A percentile compares a stretch with the other conserved stretches of the same genome.
Conservation (phyloP, 257 asterid species). For the Solanum ahanhuiri region DNA sequence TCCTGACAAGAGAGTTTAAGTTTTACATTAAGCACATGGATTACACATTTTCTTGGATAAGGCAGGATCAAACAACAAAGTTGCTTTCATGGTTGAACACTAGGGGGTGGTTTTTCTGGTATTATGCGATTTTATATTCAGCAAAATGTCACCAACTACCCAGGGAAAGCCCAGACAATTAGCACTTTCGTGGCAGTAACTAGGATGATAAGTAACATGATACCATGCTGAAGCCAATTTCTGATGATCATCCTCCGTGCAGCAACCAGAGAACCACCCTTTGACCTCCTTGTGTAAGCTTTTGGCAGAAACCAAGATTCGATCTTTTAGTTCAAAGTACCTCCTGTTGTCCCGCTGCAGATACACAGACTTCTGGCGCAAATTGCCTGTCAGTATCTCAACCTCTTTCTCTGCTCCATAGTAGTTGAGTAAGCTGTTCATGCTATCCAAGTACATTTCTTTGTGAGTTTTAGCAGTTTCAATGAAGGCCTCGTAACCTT, state of each 20-base stretch:
- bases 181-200: constrained; percentile 26
- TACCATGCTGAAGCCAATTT: constrained; percentile 91
- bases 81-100: background rate
- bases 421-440: constrained; percentile 37
- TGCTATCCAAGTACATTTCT: constrained; percentile 49
- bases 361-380: constrained; percentile 45
- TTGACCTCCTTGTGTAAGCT: constrained; percentile 63
- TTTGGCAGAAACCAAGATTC: constrained; percentile 60
- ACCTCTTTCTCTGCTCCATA: constrained; percentile 73
- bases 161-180: constrained; percentile 87
- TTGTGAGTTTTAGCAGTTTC: constrained; percentile 50
- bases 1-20: background rate
- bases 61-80: background rate
- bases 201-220: constrained; percentile 56
- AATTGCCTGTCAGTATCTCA: constrained; percentile 76
- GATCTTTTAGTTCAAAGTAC: constrained; percentile 68
- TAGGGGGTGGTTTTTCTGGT: background rate
- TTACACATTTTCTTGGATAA: background rate
- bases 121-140: constrained; percentile 38
- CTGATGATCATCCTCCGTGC: constrained; percentile 23
- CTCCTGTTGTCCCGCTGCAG: constrained; percentile 75
- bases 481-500: constrained; percentile 45
- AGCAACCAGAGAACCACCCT: constrained; percentile 46
- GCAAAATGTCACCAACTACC: constrained; percentile 64
- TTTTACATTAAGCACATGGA: background rate